A percentile compares a stretch with the other conserved stretches of the same genome.
phyloP scores from a whole-genome alignment of 1,284 basidiomycete genomes.

The Cutaneotrichosporon dermatis region DNA sequence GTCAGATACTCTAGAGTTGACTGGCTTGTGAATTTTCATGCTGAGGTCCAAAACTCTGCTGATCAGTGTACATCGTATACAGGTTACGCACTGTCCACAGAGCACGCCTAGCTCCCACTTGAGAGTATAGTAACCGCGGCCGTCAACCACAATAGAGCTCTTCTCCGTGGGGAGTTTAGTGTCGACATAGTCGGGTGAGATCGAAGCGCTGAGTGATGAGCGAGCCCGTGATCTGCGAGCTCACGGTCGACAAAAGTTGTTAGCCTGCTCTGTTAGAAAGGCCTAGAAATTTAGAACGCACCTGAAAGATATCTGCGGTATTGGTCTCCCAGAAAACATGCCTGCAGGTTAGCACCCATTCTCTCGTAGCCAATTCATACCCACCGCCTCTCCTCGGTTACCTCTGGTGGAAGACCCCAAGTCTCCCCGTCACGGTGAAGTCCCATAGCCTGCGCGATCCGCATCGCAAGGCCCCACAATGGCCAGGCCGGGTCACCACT shows the following conservation, averaged over 20 bases:
- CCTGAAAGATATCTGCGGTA: conserved; percentile 19
- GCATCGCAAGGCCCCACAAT: conserved; percentile 1
- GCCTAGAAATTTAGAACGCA: background rate
- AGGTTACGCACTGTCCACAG: conserved; percentile 1
- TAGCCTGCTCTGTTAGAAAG: background rate
- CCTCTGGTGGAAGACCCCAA: conserved; percentile 1
- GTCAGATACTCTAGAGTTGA: conserved; percentile 10
- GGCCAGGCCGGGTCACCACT: conserved; percentile 11
- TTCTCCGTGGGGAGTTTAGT: background rate
- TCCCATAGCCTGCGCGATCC: conserved; percentile 13
- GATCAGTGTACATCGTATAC: too few relatives aligned
- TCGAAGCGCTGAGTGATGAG: background rate
- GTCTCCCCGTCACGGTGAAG: conserved; percentile 9
- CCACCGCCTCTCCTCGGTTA: conserved; percentile 10
- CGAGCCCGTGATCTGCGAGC: background rate
- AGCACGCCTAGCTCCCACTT: conserved; percentile 24
- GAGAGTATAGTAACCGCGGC: conserved; percentile 18
- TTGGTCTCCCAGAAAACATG: background rate
- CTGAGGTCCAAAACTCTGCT: conserved; percentile 12
- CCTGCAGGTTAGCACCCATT: background rate
- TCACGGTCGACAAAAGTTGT: background rate
- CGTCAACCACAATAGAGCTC: conserved; percentile 6
- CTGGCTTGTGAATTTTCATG: conserved; percentile 9
- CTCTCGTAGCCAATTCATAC: background rate
- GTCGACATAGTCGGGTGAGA: conserved; percentile 1